phyloP scores from a whole-genome alignment of 2,329 filamentous ascomycete species.

The Mariannaea sp. region DNA sequence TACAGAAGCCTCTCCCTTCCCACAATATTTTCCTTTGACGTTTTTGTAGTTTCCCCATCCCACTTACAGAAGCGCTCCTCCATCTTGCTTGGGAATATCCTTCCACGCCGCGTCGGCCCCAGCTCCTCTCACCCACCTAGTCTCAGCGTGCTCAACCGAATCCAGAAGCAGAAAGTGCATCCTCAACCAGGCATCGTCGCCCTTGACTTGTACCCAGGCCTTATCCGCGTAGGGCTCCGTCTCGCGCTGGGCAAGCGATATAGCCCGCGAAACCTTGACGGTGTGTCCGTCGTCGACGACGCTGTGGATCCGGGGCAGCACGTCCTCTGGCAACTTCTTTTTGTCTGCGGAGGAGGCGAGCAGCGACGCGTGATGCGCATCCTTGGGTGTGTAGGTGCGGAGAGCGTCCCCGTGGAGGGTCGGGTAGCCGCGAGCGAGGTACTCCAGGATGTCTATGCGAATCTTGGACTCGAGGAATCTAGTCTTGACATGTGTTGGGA shows the following conservation, averaged over 20 bases:
- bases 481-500: conserved; percentile 63
- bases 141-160: conserved; percentile 57
- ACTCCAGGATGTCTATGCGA: conserved; percentile 73
- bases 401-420: conserved; percentile 64
- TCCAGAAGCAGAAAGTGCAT: conserved; percentile 67
- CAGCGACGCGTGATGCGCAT: conserved; percentile 48
- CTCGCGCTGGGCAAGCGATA: conserved; percentile 65
- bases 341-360: too few relatives aligned
- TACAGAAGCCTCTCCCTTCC: too few relatives aligned
- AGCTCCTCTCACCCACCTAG: conserved; percentile 63
- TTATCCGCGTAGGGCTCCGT: conserved; percentile 51
- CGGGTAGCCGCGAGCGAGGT: conserved; percentile 70
- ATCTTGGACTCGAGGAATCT: conserved; percentile 84
- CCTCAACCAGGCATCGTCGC: conserved; percentile 63
- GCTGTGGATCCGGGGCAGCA: conserved; percentile 53
- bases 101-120: conserved; percentile 72
- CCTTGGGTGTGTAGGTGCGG: conserved; percentile 59
- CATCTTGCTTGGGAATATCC: conserved; percentile 38
- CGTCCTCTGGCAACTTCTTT: conserved; percentile 54
- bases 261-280: conserved; percentile 73
- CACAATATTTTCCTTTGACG: too few relatives aligned
- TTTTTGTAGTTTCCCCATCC: neutral
- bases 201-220: conserved; percentile 58
- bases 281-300: conserved; percentile 79
- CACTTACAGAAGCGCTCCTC: neutral